Base-by-base conservation (phyloP, 257 asterid species). In the Buddleja alternifolia region DNA sequence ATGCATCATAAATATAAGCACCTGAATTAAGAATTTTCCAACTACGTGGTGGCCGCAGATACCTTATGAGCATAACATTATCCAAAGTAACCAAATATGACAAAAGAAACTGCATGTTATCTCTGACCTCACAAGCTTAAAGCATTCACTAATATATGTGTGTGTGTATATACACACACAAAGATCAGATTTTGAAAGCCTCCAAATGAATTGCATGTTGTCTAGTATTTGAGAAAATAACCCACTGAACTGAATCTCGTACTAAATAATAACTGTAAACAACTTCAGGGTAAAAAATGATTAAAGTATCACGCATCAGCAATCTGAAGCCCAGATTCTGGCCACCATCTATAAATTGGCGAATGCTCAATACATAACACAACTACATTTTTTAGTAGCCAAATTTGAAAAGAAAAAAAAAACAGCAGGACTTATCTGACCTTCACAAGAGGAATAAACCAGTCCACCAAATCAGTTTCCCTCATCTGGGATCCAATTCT, bases 401-500 rank as follows among this genome's bases (percentile, higher is more conserved):
- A 67, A 10, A 20, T 45, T 40, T 42, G 64, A n/a, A 59, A 51
- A 20, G 36, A 1, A 47, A 47, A 48, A 21, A 37, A 37, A 29
- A 29, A 29, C 5, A 5, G 34, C 65, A 64, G 19, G 44, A 42
- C 17, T 8, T 29, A 53, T 52, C 86, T 73, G 16, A 84, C 93
- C 93, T 84, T 84, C 61, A 78, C 75, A 5, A 84, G 78, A 15
- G 88, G 90, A 68, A 84, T 75, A 48, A 84, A 86, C 7, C 47
- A 76, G 39, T 82, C 85, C 15, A 82, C 75, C 83, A 86, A 73
- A 73, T 86, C 90, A 3, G 54, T 53, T 80, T 88, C 93, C 81
- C 84, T 75, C 95, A 88, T 86, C 82, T 86, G 93, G 7, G 87
- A 69, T 8, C 89, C 95, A 76, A 88, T 82, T 60, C 85, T 73